These are phyloP conservation scores for Porogramme epimiltina DNA, from an alignment of 1,284 basidiomycete genomes.

Conservation along the genomic window DNA sequence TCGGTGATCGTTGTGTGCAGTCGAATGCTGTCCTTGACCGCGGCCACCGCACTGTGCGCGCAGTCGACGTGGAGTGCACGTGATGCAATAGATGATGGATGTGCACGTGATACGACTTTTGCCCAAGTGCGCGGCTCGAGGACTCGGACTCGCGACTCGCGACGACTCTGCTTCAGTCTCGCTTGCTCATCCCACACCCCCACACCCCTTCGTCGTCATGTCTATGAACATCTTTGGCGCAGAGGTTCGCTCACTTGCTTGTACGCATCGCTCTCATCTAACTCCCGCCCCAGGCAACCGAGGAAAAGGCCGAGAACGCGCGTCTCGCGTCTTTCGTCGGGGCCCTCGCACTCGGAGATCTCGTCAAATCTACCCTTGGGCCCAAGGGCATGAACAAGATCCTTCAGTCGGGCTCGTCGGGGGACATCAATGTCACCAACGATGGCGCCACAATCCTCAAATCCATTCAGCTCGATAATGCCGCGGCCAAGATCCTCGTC, in stretches of 20 bases:
- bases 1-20: conserved; percentile 6
- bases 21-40: background rate
- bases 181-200: conserved; percentile 1
- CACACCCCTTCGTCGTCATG: conserved; percentile 28
- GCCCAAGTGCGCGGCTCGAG: background rate
- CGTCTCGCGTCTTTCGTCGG: conserved; percentile 98
- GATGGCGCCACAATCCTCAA: conserved; percentile 99
- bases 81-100: background rate
- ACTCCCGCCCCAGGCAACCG: conserved; percentile 70
- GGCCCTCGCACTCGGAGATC: conserved; percentile 93
- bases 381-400: conserved; percentile 99
- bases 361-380: conserved; percentile 97
- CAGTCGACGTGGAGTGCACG: conserved; percentile 14
- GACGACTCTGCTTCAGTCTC: too few relatives aligned
- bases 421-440: conserved; percentile 96
- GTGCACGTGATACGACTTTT: conserved; percentile 9
- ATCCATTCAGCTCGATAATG: conserved; percentile 96
- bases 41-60: background rate
- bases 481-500: conserved; percentile 98
- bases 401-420: conserved; percentile 88
- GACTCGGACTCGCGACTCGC: conserved; percentile 4
- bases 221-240: conserved; percentile 50
- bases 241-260: conserved; percentile 33
- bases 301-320: conserved; percentile 98
- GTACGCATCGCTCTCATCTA: background rate